A percentile compares a stretch with the other conserved stretches of the same genome.
Evolutionary conservation across 116 monocot genomes (phyloP).

Genomic region (Phalaenopsis hybrid): DNA sequence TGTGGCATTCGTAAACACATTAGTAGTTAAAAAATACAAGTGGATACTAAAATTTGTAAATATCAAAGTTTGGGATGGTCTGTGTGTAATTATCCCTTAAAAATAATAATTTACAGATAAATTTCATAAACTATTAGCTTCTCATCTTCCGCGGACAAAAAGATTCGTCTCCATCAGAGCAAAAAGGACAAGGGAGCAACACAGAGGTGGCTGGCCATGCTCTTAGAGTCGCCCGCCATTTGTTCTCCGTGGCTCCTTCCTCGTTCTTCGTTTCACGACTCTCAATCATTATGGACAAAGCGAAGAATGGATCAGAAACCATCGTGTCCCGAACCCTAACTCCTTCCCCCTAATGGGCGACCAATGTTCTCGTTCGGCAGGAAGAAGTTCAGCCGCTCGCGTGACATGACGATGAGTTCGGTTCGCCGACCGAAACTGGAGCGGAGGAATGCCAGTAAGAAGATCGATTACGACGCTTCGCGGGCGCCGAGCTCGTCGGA

Average conservation of each 20-base stretch:
- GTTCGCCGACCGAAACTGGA: conserved; percentile 37
- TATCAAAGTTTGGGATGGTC: too few relatives aligned
- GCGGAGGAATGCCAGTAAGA: conserved; percentile 73
- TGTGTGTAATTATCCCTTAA: too few relatives aligned
- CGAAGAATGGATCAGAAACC: not conserved
- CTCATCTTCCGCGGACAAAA: not conserved
- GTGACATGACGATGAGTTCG: not conserved
- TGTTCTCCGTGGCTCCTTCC: not conserved
- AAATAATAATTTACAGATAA: too few relatives aligned
- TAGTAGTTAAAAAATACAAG: too few relatives aligned
- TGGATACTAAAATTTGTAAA: too few relatives aligned
- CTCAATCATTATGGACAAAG: not conserved
- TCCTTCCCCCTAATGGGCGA: conserved; percentile 3
- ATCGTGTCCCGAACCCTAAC: not conserved
- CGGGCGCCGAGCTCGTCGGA: not conserved
- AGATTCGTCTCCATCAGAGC: not conserved
- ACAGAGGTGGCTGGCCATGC: not conserved
- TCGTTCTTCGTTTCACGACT: not conserved
- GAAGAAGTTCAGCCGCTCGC: conserved; percentile 8
- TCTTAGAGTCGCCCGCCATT: not conserved
- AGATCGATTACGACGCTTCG: conserved; percentile 54
- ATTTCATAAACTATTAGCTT: too few relatives aligned
- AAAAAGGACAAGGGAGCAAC: not conserved
- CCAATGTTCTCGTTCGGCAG: conserved; percentile 15
- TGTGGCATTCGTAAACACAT: too few relatives aligned